Evolutionary conservation across 73 alveolate genomes (phyloP).

Genomic region (Stentor roeselii): DNA sequence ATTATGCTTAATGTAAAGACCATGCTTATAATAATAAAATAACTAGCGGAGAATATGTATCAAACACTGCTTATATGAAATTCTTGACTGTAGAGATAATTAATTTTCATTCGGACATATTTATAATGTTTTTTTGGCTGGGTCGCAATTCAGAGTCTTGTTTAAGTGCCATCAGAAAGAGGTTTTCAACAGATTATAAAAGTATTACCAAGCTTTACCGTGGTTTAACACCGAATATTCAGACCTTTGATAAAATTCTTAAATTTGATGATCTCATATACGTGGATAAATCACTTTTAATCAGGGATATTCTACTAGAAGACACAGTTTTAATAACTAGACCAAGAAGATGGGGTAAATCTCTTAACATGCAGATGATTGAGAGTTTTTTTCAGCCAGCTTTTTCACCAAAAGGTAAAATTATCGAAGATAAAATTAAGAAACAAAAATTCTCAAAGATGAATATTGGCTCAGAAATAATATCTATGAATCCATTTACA

Average conservation of each 20-base stretch:
- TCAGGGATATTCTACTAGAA: not conserved
- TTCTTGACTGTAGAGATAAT: too few species aligned
- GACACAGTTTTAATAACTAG: not conserved
- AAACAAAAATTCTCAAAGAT: not conserved
- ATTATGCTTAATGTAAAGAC: too few species aligned
- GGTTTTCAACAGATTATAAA: too few species aligned
- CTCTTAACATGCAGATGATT: not conserved
- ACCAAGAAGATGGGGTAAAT: conserved; percentile 22
- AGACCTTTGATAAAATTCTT: not conserved
- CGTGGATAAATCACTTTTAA: not conserved
- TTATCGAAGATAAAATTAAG: not conserved
- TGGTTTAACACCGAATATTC: too few species aligned
- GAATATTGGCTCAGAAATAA: not conserved
- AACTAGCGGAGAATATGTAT: too few species aligned
- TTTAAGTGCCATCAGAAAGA: too few species aligned
- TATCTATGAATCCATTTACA: not conserved
- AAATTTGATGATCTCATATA: not conserved
- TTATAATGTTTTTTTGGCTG: too few species aligned
- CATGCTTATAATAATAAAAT: too few species aligned
- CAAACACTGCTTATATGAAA: too few species aligned
- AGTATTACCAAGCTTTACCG: too few species aligned
- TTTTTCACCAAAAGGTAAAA: not conserved
- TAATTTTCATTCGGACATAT: too few species aligned
- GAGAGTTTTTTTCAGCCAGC: not conserved
- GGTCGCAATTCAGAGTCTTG: too few species aligned